Percentiles rank a stretch among this genome's conserved stretches.
Evolutionary conservation across 441 rosid species (phyloP).

Genomic region (Erodium trifolium): DNA sequence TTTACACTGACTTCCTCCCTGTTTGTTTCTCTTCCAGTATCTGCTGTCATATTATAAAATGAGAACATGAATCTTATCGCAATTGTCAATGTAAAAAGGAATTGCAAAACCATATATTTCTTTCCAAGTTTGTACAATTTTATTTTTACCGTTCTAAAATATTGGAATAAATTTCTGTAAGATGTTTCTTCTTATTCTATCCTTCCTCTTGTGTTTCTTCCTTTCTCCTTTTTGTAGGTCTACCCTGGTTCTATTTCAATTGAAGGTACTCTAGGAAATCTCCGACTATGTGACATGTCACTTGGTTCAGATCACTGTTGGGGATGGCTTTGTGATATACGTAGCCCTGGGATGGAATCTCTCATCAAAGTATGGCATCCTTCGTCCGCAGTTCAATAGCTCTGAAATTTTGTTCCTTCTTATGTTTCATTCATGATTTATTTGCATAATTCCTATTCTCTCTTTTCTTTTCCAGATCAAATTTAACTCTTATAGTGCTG

Average conservation of each 20-base stretch:
- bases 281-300: slow-evolving; percentile 92
- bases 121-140: not conserved
- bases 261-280: slow-evolving; percentile 94
- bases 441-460: not conserved
- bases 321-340: slow-evolving; percentile 99
- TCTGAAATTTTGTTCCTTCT: slow-evolving; percentile 4
- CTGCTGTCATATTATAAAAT: slow-evolving; percentile 2
- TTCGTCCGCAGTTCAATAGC: slow-evolving; percentile 15
- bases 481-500: slow-evolving; percentile 76
- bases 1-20: not conserved
- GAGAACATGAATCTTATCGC: slow-evolving; percentile 10
- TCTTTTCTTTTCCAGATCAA: slow-evolving; percentile 63
- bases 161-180: slow-evolving; percentile 13
- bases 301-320: slow-evolving; percentile 67
- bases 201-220: slow-evolving; percentile 13
- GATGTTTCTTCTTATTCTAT: slow-evolving; percentile 16
- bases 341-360: slow-evolving; percentile 93
- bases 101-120: not conserved
- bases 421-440: slow-evolving; percentile 12
- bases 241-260: slow-evolving; percentile 87
- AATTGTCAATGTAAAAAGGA: not conserved
- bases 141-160: not conserved
- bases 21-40: slow-evolving; percentile 14
- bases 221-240: slow-evolving; percentile 39
- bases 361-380: slow-evolving; percentile 63